Conservation (phyloP, 495 filamentous ascomycete species). For the Physcia stellaris region DNA sequence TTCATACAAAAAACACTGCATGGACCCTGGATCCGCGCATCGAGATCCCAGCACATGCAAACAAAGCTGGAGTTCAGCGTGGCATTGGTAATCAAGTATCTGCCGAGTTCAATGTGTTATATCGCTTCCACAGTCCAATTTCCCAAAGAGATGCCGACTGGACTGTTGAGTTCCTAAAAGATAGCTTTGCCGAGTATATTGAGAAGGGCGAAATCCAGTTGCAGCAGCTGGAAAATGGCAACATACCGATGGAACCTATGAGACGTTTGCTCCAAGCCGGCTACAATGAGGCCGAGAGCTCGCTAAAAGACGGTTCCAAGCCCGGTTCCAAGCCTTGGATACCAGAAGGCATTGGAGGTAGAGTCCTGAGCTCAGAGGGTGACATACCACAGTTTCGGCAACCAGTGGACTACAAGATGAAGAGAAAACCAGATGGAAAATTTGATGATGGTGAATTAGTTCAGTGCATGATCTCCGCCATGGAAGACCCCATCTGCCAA, state of each 20-base stretch:
- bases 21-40: slow-evolving; percentile 22
- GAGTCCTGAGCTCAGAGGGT: background rate
- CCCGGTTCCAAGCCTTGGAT: background rate
- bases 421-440: slow-evolving; percentile 18
- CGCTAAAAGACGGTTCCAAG: background rate
- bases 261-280: background rate
- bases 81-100: slow-evolving; percentile 36
- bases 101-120: slow-evolving; percentile 39
- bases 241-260: background rate
- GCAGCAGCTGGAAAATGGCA: background rate
- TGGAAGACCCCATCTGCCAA: slow-evolving; percentile 27
- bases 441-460: slow-evolving; percentile 32
- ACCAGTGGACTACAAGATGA: background rate
- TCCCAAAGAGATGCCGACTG: slow-evolving; percentile 30
- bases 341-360: background rate
- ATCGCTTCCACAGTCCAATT: slow-evolving; percentile 34
- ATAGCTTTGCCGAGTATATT: slow-evolving; percentile 11
- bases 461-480: slow-evolving; percentile 26
- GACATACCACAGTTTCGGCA: background rate
- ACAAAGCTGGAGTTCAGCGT: slow-evolving; percentile 10
- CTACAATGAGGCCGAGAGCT: no score
- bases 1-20: slow-evolving; percentile 12
- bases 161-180: slow-evolving; percentile 25
- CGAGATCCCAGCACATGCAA: slow-evolving; percentile 1
- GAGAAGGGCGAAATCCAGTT: background rate